Evolutionary conservation across 306 rosid species (phyloP).

Genomic region (Vigna unguiculata): DNA sequence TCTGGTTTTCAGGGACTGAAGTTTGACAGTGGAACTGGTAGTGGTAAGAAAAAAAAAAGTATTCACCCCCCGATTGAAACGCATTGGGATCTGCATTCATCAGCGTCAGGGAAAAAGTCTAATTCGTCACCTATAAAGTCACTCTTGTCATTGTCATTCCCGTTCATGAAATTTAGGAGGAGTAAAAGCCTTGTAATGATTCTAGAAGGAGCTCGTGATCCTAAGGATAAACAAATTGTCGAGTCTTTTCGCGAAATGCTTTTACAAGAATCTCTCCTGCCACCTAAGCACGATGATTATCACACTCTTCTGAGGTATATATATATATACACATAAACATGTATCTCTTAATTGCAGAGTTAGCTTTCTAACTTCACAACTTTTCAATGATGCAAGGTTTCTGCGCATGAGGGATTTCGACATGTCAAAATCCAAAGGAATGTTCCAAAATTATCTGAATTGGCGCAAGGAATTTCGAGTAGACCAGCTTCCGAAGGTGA

Average conservation of each 20-base stretch:
- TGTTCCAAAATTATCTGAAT: slow-evolving; percentile 72
- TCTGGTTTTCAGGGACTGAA: slow-evolving; percentile 37
- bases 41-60: slow-evolving; percentile 42
- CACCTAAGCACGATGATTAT: slow-evolving; percentile 74
- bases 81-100: slow-evolving; percentile 60
- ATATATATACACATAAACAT: slow-evolving; percentile 35
- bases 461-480: slow-evolving; percentile 82
- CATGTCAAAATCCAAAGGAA: slow-evolving; percentile 64
- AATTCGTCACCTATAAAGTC: slow-evolving; percentile 48
- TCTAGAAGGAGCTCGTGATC: slow-evolving; percentile 73
- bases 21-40: slow-evolving; percentile 7
- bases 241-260: slow-evolving; percentile 70
- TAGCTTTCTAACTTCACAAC: not conserved
- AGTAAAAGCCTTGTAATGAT: slow-evolving; percentile 55
- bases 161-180: slow-evolving; percentile 57
- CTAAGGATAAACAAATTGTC: slow-evolving; percentile 65
- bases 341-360: slow-evolving; percentile 11
- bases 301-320: slow-evolving; percentile 83
- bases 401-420: slow-evolving; percentile 92
- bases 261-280: slow-evolving; percentile 58
- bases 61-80: slow-evolving; percentile 77
- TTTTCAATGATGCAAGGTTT: slow-evolving; percentile 56
- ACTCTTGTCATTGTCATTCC: slow-evolving; percentile 51
- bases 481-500: slow-evolving; percentile 72
- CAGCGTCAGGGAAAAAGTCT: slow-evolving; percentile 14